Percentiles rank a stretch among this genome's conserved stretches.
phyloP scores from a whole-genome alignment of 2,329 filamentous ascomycete species.

The Diaporthe vexans region DNA sequence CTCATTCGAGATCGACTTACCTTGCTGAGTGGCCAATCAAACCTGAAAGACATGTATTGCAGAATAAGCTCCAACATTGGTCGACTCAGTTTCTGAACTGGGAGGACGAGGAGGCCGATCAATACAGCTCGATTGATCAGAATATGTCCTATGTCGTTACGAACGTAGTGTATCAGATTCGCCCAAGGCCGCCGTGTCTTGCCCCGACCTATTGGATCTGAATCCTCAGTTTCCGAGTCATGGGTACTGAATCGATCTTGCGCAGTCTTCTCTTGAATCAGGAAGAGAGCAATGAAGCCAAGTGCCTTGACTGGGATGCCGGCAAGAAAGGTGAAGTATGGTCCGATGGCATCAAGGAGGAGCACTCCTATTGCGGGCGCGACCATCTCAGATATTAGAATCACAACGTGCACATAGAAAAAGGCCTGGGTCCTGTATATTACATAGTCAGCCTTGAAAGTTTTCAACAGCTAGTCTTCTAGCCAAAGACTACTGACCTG shows the following conservation, averaged over 20 bases:
- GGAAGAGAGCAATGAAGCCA: constrained; percentile 29
- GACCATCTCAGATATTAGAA: constrained; percentile 37
- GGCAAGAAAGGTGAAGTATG: constrained; percentile 34
- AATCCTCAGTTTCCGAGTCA: background rate
- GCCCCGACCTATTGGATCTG: background rate
- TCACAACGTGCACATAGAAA: constrained; percentile 34
- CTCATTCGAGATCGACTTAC: constrained; percentile 7
- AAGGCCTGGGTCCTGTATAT: constrained; percentile 33
- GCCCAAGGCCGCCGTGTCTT: constrained; percentile 6
- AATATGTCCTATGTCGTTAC: constrained; percentile 33
- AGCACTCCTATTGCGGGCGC: constrained; percentile 34
- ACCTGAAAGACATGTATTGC: constrained; percentile 41
- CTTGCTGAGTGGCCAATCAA: constrained; percentile 38
- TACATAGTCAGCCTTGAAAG: background rate
- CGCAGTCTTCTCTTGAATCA: constrained; percentile 14
- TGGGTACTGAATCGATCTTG: no score
- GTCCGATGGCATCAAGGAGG: constrained; percentile 27
- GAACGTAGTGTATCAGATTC: constrained; percentile 32
- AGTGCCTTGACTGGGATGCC: constrained; percentile 21
- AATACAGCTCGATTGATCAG: constrained; percentile 23
- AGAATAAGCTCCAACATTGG: constrained; percentile 38
- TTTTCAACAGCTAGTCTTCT: background rate
- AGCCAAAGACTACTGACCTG: constrained; percentile 9
- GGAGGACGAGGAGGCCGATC: constrained; percentile 30
- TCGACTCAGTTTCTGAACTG: constrained; percentile 22